phyloP scores from a whole-genome alignment of 2,329 filamentous ascomycete genomes.

The Chrysoporthe austroafricana region DNA sequence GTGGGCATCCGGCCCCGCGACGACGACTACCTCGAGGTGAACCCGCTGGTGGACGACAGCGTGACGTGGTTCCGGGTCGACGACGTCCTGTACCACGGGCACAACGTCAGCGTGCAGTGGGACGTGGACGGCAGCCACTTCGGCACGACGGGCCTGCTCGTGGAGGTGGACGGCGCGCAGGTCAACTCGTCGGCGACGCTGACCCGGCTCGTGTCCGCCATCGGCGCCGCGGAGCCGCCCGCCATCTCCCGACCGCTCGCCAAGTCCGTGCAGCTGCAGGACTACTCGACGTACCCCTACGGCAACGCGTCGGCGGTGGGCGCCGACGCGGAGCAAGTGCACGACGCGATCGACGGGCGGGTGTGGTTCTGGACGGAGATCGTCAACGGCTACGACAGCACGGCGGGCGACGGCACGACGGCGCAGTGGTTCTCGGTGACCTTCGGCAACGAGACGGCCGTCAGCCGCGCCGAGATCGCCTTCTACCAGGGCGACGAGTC shows the following conservation, averaged over 20 bases:
- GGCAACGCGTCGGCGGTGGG: constrained; percentile 38
- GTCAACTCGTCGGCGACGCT: constrained; percentile 38
- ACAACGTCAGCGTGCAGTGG: constrained; percentile 46
- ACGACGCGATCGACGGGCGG: constrained; percentile 44
- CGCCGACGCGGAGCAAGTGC: constrained; percentile 35
- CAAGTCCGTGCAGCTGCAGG: constrained; percentile 42
- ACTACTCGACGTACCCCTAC: constrained; percentile 35
- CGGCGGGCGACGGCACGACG: constrained; percentile 35
- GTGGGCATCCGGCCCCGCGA: constrained; percentile 46
- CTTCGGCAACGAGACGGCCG: constrained; percentile 37
- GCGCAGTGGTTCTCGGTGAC: constrained; percentile 43
- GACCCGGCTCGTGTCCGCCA: constrained; percentile 32
- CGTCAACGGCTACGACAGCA: constrained; percentile 43
- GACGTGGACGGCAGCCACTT: constrained; percentile 41
- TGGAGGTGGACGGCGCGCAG: constrained; percentile 41
- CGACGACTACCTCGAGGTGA: constrained; percentile 44
- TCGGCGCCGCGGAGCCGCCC: constrained; percentile 29
- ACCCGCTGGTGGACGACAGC: constrained; percentile 41
- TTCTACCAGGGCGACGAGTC: constrained; percentile 38
- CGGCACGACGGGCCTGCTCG: constrained; percentile 36
- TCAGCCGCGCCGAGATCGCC: constrained; percentile 41
- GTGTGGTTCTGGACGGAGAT: constrained; percentile 45
- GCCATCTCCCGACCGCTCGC: constrained; percentile 38
- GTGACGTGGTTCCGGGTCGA: constrained; percentile 47
- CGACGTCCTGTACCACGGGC: constrained; percentile 46